Percentiles rank a stretch among this genome's conserved stretches.
Conservation (phyloP, 2,329 filamentous ascomycete species). For the Myrmaecium sp. region DNA sequence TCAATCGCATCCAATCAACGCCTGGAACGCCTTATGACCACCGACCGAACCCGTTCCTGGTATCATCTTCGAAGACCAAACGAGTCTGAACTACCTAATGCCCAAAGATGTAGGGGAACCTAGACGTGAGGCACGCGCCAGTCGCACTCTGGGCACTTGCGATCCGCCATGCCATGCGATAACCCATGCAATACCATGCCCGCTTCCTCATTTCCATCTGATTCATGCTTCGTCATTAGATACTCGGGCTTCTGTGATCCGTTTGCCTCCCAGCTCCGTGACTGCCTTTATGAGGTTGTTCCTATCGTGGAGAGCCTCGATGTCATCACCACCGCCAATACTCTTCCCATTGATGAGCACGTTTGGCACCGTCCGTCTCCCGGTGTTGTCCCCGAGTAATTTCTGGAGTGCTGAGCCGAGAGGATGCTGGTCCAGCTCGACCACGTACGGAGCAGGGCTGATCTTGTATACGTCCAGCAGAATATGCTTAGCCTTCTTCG, state of each 20-base stretch:
- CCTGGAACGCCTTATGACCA: no score
- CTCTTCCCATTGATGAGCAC: conserved; percentile 74
- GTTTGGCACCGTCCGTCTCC: conserved; percentile 78
- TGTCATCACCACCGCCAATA: conserved; percentile 80
- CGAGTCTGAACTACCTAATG: no score
- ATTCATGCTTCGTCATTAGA: no score
- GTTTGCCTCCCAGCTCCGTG: conserved; percentile 54
- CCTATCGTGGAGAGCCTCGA: conserved; percentile 46
- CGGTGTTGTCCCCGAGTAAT: conserved; percentile 54
- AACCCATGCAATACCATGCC: no score
- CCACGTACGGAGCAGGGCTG: conserved; percentile 64
- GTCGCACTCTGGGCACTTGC: no score
- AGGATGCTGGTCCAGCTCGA: conserved; percentile 74
- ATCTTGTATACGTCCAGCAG: conserved; percentile 76
- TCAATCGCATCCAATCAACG: no score
- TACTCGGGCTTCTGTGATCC: conserved; percentile 30
- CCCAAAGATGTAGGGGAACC: no score
- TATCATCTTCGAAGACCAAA: no score
- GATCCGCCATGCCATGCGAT: no score
- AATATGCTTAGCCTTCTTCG: conserved; percentile 68
- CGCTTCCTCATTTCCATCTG: no score
- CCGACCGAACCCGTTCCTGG: no score
- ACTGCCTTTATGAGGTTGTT: conserved; percentile 56
- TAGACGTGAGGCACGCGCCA: no score
- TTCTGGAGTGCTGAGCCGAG: conserved; percentile 59